These are phyloP conservation scores for Aurantiochytrium sp. DNA, from an alignment of 108 stramenopile genomes.

Conservation along the genomic window DNA sequence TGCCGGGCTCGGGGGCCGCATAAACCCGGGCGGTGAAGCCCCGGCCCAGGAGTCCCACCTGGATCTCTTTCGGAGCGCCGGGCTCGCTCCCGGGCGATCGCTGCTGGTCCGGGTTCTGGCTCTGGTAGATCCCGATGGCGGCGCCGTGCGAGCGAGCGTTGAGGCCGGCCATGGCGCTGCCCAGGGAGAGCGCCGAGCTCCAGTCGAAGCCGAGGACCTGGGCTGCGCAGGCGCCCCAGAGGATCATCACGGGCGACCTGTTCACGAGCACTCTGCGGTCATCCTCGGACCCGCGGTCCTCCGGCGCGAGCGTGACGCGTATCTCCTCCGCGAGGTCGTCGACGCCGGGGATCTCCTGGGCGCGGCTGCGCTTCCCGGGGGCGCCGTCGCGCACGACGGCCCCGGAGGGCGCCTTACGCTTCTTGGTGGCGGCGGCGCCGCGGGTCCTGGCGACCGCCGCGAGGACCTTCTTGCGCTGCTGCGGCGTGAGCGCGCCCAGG, in stretches of 20 bases:
- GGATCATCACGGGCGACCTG: slow-evolving; percentile 20
- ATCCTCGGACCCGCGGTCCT: not conserved
- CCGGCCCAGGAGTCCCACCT: no score
- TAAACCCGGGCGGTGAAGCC: no score
- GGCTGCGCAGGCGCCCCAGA: not conserved
- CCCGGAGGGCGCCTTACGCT: not conserved
- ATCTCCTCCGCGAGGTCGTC: not conserved
- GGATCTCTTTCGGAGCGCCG: no score
- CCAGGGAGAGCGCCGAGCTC: not conserved
- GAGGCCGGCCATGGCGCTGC: not conserved
- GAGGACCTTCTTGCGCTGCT: not conserved
- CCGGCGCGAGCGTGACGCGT: not conserved
- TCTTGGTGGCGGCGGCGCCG: not conserved
- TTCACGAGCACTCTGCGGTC: not conserved
- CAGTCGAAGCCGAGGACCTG: not conserved
- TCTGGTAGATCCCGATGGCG: not conserved
- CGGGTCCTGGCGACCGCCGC: not conserved
- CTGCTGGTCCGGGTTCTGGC: no score
- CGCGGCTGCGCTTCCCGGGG: not conserved
- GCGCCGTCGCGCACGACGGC: not conserved
- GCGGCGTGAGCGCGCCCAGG: not conserved
- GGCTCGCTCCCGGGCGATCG: no score
- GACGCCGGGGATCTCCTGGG: not conserved
- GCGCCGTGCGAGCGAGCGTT: not conserved
- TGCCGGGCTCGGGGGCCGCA: no score